Evolutionary conservation across 116 monocot genomes (phyloP).

Genomic region (Cymodocea nodosa): DNA sequence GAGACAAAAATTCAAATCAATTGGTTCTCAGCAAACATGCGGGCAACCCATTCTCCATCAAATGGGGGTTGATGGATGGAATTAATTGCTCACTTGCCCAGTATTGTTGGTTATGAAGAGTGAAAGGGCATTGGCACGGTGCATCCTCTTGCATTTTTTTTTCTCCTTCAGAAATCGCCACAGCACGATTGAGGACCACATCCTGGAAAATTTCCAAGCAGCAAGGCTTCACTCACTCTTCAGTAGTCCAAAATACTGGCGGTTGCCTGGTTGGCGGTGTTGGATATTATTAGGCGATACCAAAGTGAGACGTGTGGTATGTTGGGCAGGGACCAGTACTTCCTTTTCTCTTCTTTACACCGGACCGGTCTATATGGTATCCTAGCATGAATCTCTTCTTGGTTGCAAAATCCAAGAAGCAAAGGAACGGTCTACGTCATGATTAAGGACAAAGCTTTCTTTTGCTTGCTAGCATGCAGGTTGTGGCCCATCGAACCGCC

Average conservation of each 20-base stretch:
- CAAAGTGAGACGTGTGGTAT: not conserved
- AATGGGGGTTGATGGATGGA: not conserved
- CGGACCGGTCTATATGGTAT: not conserved
- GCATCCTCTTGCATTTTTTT: not conserved
- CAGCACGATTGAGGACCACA: not conserved
- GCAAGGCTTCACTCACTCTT: not conserved
- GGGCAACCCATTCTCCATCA: not conserved
- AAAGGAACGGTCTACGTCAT: slow-evolving; percentile 4
- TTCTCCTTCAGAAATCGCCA: not conserved
- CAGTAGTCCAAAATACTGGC: not conserved
- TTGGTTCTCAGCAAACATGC: too few species aligned
- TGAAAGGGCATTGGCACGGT: not conserved
- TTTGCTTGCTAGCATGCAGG: not conserved
- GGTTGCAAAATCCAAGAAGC: not conserved
- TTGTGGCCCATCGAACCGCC: not conserved
- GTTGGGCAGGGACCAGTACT: not conserved
- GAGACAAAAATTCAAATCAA: too few species aligned
- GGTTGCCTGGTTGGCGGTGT: not conserved
- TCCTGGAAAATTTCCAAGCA: slow-evolving; percentile 1
- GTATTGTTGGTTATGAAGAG: not conserved
- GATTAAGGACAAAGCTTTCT: not conserved
- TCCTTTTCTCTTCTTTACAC: not conserved
- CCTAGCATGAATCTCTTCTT: too few species aligned
- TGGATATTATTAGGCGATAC: not conserved
- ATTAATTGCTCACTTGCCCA: not conserved